These are phyloP conservation scores for Cytospora mali DNA, from an alignment of 2,329 filamentous ascomycete genomes.

Conservation along the genomic window DNA sequence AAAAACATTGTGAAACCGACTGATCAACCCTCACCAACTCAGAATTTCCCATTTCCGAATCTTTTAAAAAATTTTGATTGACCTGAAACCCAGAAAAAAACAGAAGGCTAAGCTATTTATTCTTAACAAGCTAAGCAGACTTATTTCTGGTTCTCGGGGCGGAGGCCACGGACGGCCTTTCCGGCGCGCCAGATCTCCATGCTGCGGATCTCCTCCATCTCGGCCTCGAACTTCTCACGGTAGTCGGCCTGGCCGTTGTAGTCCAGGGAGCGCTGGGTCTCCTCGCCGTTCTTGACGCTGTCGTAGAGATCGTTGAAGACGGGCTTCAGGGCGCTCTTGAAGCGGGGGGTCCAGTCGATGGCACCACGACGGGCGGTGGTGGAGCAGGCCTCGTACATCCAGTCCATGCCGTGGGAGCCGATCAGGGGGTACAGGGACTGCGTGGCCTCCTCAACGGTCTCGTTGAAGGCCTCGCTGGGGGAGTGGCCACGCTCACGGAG, in stretches of 20 bases:
- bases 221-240: conserved; percentile 94
- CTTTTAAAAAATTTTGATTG: not conserved
- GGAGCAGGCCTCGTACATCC: conserved; percentile 99
- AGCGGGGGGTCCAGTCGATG: conserved; percentile 96
- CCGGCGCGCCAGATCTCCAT: conserved; percentile 99
- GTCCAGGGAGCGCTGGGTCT: conserved; percentile 95
- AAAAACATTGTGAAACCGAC: conserved; percentile 2
- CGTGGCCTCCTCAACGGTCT: conserved; percentile 99
- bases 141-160: conserved; percentile 86
- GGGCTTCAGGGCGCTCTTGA: conserved; percentile 98
- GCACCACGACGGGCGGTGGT: conserved; percentile 97
- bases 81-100: not conserved
- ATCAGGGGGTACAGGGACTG: conserved; percentile 98
- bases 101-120: not conserved
- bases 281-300: conserved; percentile 84
- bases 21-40: conserved; percentile 13
- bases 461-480: conserved; percentile 99
- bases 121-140: not conserved
- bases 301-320: conserved; percentile 98
- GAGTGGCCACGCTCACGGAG: conserved; percentile 97
- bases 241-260: conserved; percentile 97
- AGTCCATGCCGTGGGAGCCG: conserved; percentile 98
- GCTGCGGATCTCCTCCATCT: conserved; percentile 97
- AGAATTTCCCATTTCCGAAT: not conserved
- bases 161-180: conserved; percentile 90